A percentile compares a stretch with the other conserved stretches of the same genome.
Evolutionary conservation across 371 early-diverging fungal genomes (phyloP).

Genomic region (Mycotypha africana): DNA sequence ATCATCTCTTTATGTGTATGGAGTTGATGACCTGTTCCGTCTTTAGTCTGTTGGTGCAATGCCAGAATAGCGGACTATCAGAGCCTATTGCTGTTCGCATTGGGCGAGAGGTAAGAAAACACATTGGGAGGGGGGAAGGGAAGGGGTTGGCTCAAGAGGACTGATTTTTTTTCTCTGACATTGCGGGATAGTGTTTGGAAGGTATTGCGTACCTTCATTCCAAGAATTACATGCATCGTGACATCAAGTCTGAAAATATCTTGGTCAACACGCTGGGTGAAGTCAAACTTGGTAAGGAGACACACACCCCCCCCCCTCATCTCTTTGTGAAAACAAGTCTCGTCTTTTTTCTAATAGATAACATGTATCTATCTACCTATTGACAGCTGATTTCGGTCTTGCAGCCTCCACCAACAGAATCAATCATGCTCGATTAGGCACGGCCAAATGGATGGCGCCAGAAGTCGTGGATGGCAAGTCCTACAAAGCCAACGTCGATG

Average conservation of each 20-base stretch:
- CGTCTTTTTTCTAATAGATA: neutral
- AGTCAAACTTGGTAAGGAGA: slow-evolving; percentile 44
- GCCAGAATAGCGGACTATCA: too few relatives aligned
- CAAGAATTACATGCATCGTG: slow-evolving; percentile 48
- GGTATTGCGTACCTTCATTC: slow-evolving; percentile 43
- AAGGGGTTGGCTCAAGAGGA: too few relatives aligned
- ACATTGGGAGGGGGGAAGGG: too few relatives aligned
- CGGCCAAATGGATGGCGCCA: slow-evolving; percentile 54
- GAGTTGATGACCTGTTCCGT: slow-evolving; percentile 48
- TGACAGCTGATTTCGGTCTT: slow-evolving; percentile 46
- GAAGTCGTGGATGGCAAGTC: slow-evolving; percentile 37
- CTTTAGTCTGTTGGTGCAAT: slow-evolving; percentile 37
- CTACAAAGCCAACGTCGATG: slow-evolving; percentile 45
- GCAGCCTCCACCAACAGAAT: slow-evolving; percentile 33
- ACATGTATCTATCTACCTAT: too few relatives aligned
- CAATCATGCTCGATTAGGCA: slow-evolving; percentile 34
- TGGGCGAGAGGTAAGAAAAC: too few relatives aligned
- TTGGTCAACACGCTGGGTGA: slow-evolving; percentile 36
- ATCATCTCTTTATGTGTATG: slow-evolving; percentile 50
- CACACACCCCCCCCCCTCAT: too few relatives aligned
- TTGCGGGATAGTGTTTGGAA: slow-evolving; percentile 35
- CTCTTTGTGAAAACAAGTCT: too few relatives aligned
- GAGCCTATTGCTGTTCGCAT: too few relatives aligned
- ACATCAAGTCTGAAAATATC: slow-evolving; percentile 50
- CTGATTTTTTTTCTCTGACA: too few relatives aligned